Percentiles rank a stretch among this genome's conserved stretches.
Evolutionary conservation across 2,329 filamentous ascomycete species (phyloP).

Genomic region (Fusarium pseudocircinatum): DNA sequence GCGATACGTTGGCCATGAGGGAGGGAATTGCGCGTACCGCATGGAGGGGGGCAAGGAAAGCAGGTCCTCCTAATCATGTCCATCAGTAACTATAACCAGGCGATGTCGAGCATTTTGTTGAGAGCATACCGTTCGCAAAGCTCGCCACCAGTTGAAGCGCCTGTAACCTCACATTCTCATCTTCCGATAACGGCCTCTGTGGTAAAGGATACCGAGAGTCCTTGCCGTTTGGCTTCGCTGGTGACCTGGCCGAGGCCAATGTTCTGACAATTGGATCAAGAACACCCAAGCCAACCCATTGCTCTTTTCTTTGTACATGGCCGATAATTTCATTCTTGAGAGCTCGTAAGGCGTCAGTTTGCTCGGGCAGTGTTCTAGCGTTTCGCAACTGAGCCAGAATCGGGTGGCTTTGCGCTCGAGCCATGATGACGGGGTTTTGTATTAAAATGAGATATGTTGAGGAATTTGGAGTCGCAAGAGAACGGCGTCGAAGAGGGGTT

Average conservation of each 20-base stretch:
- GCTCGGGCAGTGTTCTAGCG: slow-evolving; percentile 61
- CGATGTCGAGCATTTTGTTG: neutral
- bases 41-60: slow-evolving; percentile 80
- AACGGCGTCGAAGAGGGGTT: neutral
- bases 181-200: slow-evolving; percentile 60
- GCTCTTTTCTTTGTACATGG: slow-evolving; percentile 85
- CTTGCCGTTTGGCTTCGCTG: slow-evolving; percentile 52
- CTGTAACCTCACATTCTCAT: slow-evolving; percentile 77
- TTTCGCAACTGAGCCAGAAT: slow-evolving; percentile 67
- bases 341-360: slow-evolving; percentile 69
- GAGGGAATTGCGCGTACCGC: slow-evolving; percentile 72
- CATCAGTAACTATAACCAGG: slow-evolving; percentile 24
- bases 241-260: slow-evolving; percentile 50
- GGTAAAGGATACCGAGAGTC: slow-evolving; percentile 49
- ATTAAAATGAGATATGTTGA: neutral
- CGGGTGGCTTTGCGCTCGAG: slow-evolving; percentile 60
- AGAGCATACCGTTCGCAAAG: slow-evolving; percentile 78
- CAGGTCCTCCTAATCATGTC: slow-evolving; percentile 71
- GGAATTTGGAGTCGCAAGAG: neutral
- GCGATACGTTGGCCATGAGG: slow-evolving; percentile 77
- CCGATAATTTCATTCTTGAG: slow-evolving; percentile 93
- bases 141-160: slow-evolving; percentile 87
- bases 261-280: slow-evolving; percentile 66
- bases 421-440: slow-evolving; percentile 55
- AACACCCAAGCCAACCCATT: slow-evolving; percentile 76